phyloP scores from a whole-genome alignment of 2,329 filamentous ascomycete species.

The Stachybotrys elegans region DNA sequence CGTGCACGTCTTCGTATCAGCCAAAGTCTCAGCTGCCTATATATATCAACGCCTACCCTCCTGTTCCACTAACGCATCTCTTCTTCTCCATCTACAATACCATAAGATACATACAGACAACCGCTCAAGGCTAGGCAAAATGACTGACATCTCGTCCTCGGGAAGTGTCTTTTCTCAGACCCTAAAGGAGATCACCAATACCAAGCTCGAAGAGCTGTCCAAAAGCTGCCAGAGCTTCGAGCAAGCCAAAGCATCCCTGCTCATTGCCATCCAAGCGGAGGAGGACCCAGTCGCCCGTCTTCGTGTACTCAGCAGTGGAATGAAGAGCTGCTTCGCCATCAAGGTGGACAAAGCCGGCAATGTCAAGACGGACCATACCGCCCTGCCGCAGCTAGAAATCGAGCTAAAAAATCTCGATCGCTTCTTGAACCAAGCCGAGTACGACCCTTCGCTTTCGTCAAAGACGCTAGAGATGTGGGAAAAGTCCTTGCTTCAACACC shows the following conservation, averaged over 20 bases:
- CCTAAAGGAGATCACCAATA: conserved; percentile 36
- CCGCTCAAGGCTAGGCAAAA: neutral
- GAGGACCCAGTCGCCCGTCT: conserved; percentile 25
- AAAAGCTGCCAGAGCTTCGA: conserved; percentile 34
- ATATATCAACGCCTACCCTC: no score
- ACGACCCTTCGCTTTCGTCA: conserved; percentile 34
- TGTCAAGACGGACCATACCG: conserved; percentile 15
- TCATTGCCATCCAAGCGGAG: conserved; percentile 21
- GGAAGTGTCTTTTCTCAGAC: conserved; percentile 37
- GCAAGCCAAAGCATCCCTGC: conserved; percentile 21
- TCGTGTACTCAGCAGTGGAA: conserved; percentile 23
- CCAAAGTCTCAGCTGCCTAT: no score
- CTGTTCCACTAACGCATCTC: no score
- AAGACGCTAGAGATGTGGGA: conserved; percentile 29
- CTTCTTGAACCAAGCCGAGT: conserved; percentile 33
- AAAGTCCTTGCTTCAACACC: conserved; percentile 27
- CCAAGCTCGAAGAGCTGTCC: conserved; percentile 37
- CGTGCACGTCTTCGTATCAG: no score
- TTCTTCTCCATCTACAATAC: no score
- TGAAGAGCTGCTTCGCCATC: conserved; percentile 30
- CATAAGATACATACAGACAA: no score
- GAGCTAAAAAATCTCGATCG: conserved; percentile 33
- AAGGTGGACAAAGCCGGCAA: conserved; percentile 21
- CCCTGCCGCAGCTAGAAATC: conserved; percentile 20
- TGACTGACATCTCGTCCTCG: conserved; percentile 17